Base-by-base conservation (phyloP, 1,284 basidiomycete genomes). In the Ustilago shanxiensis region DNA sequence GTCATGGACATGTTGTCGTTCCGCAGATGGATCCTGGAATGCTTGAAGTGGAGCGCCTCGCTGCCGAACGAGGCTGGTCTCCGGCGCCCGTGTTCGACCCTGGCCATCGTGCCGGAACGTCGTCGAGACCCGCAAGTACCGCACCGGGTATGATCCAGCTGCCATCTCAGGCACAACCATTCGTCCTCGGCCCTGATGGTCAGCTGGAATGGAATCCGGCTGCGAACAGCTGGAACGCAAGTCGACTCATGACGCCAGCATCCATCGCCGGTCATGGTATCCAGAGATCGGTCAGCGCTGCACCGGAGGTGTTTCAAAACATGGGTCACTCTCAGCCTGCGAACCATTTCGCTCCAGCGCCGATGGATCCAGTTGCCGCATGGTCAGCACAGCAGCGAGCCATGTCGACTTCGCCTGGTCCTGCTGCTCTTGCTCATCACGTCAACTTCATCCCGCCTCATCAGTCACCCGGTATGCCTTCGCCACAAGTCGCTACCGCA, bases 41-140 rank as follows among this genome's bases (percentile, higher is more conserved):
- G 72, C 58, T 71, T 31, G 57, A 71, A 39, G 56, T 81, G 1
- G 65, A 79, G 51, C 73, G 70, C 14, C 68, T 76, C 31, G 70
- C 74, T 6, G 71, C 78, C 9, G 75, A 81, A 33, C 60, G 81
- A 55, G 81, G 80, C 20, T 83, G 81, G 81, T 83, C 81, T 31
- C 81, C 81, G 3, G 81, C 80, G 1, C 80, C 81, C 2, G 18
- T 68, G 52, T 37, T 47, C 22, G 58, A 54, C 29, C 22, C 67
- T 8, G 20, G 33, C 22, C 54, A 51, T 2, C 59, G 41, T 14
- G 54, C 52, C 33, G 64, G 58, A 8, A 60, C 70, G 1, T 49
- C 55, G 10, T 44, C 58, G 14, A 47, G 77, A 29, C 77, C 79
- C 16, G 72, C 77, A 11, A 78, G 76, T 18, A 63, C 76, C 5